These are phyloP conservation scores for Phtheirospermum japonicum DNA, from an alignment of 257 asterid species.

Conservation along the genomic window DNA sequence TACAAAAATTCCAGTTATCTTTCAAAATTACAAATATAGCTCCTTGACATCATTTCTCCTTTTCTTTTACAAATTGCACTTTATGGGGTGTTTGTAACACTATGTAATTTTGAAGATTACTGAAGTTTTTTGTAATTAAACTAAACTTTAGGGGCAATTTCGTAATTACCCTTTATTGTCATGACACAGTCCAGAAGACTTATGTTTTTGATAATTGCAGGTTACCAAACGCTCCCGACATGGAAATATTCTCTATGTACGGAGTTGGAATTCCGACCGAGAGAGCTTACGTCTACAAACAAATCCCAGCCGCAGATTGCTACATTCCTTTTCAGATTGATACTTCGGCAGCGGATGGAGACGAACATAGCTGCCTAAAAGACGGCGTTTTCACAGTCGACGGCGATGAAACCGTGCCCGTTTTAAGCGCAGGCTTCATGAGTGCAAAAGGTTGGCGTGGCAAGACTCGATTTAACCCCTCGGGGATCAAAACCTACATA, in stretches of 20 bases:
- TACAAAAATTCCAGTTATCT: neutral
- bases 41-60: too few species aligned
- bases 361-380: conserved; percentile 48
- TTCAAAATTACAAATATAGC: neutral
- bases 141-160: neutral
- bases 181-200: neutral
- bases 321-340: conserved; percentile 75
- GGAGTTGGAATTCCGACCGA: conserved; percentile 80
- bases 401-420: conserved; percentile 84
- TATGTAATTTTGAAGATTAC: neutral
- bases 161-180: neutral
- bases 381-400: conserved; percentile 62
- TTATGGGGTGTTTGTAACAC: neutral
- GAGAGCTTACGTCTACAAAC: conserved; percentile 66
- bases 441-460: conserved; percentile 91
- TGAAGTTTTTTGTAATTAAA: neutral
- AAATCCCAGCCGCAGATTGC: conserved; percentile 60
- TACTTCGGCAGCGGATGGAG: conserved; percentile 50
- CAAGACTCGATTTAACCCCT: conserved; percentile 74
- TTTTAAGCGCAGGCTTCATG: conserved; percentile 80
- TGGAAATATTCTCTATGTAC: conserved; percentile 72
- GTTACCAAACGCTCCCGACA: conserved; percentile 83
- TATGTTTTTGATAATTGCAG: conserved; percentile 32
- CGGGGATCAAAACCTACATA: conserved; percentile 52
- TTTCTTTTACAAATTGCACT: neutral